Evolutionary conservation across 2,329 filamentous ascomycete species (phyloP), one percentile per base, ranked within the genome.

Genomic region (Aspergillus sp.): DNA sequence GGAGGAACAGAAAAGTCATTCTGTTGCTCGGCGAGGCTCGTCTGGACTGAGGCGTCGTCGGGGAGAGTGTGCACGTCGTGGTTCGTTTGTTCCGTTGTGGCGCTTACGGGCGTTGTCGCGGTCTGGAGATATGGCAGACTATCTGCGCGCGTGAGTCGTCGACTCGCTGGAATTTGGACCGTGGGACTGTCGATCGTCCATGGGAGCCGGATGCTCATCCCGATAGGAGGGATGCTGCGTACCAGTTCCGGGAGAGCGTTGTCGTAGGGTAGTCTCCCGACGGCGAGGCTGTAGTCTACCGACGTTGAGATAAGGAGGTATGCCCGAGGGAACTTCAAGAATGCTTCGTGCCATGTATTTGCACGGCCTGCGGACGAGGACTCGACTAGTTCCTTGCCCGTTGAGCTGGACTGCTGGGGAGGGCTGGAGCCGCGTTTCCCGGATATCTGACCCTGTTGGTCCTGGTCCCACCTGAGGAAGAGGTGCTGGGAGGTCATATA

Each of bases 261-360:
- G 1, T 63, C 64, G n/a, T 59, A 63, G 5, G 67, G 67, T 3
- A 70, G 24, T 11, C 61, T 54, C 0, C 64, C 64, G 4, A 64
- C 56, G 1, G 64, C 42, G 4, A 69, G 55, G 19, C 62, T 66
- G 30, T 69, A 67, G 33, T 70, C 66, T 13, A 70, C 63, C 1
- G 60, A 64, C 3, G 61, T 69, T 6, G 66, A 70, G 24, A 69
- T 69, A 12, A 68, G 61, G 2, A 70, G 61, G 41, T 70, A 70
- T 2, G 66, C 68, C 13, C 66, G 62, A 1, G 66, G 66, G 24
- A 58, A 68, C 9, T 53, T 56, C 7, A 69, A 34, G 39, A 67
- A 70, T 1, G 67, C 67, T 12, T 68, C 66, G 19, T 64, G 53
- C 67, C 66, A 70, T 17, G 56, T 63, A 13, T 56, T 65, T 12